These are phyloP conservation scores for Brassica cretica DNA, from an alignment of 345 rosid genomes.

Conservation along the genomic window DNA sequence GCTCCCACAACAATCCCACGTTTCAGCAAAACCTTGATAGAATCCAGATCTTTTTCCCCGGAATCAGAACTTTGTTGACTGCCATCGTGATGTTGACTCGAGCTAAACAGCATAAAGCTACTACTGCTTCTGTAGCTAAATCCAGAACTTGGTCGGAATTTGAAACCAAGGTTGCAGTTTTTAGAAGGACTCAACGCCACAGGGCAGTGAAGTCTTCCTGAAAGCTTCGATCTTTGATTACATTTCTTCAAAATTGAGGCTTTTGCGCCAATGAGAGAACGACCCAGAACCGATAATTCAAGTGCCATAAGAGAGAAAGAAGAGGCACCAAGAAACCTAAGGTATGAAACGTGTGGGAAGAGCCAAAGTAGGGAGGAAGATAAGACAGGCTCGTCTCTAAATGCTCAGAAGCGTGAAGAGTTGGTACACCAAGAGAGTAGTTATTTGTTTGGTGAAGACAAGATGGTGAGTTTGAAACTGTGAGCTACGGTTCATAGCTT, in stretches of 20 bases:
- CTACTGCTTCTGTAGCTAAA: slow-evolving; percentile 18
- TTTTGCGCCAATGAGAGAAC: slow-evolving; percentile 29
- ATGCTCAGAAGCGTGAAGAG: slow-evolving; percentile 21
- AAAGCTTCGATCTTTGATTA: slow-evolving; percentile 23
- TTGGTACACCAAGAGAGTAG: slow-evolving; percentile 29
- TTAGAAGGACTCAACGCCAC: background rate
- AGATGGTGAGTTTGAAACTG: slow-evolving; percentile 16
- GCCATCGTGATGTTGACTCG: background rate
- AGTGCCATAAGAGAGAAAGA: slow-evolving; percentile 35
- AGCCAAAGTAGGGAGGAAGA: slow-evolving; percentile 16
- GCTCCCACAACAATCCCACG: slow-evolving; percentile 56
- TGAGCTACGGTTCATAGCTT: slow-evolving; percentile 32
- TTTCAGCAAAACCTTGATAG: slow-evolving; percentile 43
- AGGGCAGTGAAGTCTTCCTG: slow-evolving; percentile 3
- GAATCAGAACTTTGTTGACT: slow-evolving; percentile 17
- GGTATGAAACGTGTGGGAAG: background rate
- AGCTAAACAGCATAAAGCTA: slow-evolving; percentile 11
- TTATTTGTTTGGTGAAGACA: background rate
- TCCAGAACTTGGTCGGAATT: background rate
- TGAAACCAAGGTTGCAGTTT: slow-evolving; percentile 1
- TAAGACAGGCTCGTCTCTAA: slow-evolving; percentile 28
- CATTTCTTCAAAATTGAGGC: background rate
- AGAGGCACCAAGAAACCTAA: background rate
- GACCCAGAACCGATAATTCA: slow-evolving; percentile 44
- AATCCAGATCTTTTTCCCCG: slow-evolving; percentile 25